Evolutionary conservation across 208 protist species (phyloP).

Genomic region (Vickermania spadyakhi): DNA sequence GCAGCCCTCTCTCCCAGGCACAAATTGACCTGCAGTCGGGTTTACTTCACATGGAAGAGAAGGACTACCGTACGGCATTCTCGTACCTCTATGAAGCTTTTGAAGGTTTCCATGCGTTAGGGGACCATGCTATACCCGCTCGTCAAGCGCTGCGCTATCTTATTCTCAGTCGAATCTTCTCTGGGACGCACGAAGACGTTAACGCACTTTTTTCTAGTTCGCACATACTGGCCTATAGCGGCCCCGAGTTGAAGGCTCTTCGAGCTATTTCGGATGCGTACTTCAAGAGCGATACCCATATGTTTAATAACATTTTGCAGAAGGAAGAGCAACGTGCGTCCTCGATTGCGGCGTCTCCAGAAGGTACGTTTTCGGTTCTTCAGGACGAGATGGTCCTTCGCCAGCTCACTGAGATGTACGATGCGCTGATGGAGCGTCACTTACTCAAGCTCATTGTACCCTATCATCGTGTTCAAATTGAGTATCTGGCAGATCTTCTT

Average conservation of each 20-base stretch:
- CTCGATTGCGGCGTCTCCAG: conserved; percentile 7
- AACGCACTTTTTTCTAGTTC: conserved; percentile 65
- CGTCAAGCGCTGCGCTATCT: conserved; percentile 95
- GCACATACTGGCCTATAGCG: conserved; percentile 91
- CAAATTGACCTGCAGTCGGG: conserved; percentile 96
- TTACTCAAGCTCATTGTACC: conserved; percentile 94
- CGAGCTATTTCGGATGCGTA: conserved; percentile 92
- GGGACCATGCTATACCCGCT: conserved; percentile 74
- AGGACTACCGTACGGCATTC: conserved; percentile 97
- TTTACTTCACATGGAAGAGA: conserved; percentile 96
- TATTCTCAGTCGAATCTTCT: conserved; percentile 94
- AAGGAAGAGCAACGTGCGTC: conserved; percentile 9
- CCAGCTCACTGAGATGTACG: conserved; percentile 93
- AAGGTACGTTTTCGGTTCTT: conserved; percentile 25
- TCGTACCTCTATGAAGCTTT: conserved; percentile 99
- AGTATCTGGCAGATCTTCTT: conserved; percentile 90
- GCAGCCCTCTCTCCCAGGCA: conserved; percentile 95
- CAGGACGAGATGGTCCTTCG: conserved; percentile 85
- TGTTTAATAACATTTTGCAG: conserved; percentile 85
- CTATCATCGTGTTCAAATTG: conserved; percentile 95
- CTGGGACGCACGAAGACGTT: conserved; percentile 69
- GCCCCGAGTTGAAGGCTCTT: conserved; percentile 89
- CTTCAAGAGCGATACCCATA: conserved; percentile 88
- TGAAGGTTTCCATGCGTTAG: conserved; percentile 93
- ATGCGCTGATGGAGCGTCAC: conserved; percentile 94